Percentiles rank a stretch among this genome's conserved stretches.
Conservation (phyloP, 75 land plant species). For the Selaginella moellendorffii region DNA sequence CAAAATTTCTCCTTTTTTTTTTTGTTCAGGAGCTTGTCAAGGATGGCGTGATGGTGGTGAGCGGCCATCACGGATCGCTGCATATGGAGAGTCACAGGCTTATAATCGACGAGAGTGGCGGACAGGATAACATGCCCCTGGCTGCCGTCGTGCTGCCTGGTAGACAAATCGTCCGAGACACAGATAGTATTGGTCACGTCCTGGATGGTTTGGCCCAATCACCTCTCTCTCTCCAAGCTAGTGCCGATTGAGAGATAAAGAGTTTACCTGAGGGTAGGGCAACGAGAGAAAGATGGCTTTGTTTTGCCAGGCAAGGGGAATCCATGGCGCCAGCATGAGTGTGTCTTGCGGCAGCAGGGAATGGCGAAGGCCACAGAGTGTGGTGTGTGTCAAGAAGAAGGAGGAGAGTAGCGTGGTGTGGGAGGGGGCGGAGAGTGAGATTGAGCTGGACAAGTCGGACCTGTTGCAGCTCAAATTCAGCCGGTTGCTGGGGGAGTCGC, state of each 20-base stretch:
- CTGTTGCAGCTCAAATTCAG: neutral
- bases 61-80: slow-evolving; percentile 80
- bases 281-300: too few species aligned
- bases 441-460: neutral
- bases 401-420: neutral
- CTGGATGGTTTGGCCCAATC: too few species aligned
- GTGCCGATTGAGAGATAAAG: too few species aligned
- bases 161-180: slow-evolving; percentile 57
- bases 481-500: neutral
- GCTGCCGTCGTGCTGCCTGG: slow-evolving; percentile 81
- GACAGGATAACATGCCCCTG: slow-evolving; percentile 46
- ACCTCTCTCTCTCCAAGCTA: too few species aligned
- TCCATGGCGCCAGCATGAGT: neutral
- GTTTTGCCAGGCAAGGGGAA: neutral
- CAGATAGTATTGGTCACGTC: slow-evolving; percentile 19
- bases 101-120: slow-evolving; percentile 85
- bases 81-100: slow-evolving; percentile 59
- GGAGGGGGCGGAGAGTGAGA: neutral
- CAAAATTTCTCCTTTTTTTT: too few species aligned
- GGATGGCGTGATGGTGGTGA: slow-evolving; percentile 46
- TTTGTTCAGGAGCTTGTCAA: slow-evolving; percentile 47
- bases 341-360: neutral
- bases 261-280: too few species aligned
- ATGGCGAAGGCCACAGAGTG: neutral
- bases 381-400: neutral